phyloP scores from a whole-genome alignment of 768 basidiomycete genomes.

The Gloeostereum incarnatum region DNA sequence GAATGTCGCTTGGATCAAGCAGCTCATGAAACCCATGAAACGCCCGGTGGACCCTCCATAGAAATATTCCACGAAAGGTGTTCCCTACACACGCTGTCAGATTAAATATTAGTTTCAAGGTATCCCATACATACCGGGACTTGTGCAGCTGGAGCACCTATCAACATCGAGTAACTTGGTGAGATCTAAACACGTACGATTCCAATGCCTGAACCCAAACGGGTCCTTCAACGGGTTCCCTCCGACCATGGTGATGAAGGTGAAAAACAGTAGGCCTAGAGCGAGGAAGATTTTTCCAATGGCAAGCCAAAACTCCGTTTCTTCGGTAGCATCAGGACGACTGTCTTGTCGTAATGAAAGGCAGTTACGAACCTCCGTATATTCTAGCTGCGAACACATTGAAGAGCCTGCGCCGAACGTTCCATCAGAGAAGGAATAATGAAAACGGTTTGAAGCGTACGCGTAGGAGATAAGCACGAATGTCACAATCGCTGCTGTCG shows the following conservation, averaged over 20 bases:
- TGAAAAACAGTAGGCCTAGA: conserved; percentile 36
- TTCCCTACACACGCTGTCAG: conserved; percentile 13
- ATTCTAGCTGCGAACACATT: conserved; percentile 39
- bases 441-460: conserved; percentile 16
- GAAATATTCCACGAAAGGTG: conserved; percentile 49
- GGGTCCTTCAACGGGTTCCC: conserved; percentile 44
- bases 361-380: conserved; percentile 40
- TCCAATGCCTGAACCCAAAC: conserved; percentile 44
- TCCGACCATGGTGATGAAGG: conserved; percentile 51
- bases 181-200: conserved; percentile 21
- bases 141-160: conserved; percentile 22
- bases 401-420: conserved; percentile 19
- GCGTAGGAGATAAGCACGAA: conserved; percentile 30
- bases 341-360: no score
- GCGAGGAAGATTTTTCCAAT: conserved; percentile 39
- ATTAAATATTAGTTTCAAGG: neutral
- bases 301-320: conserved; percentile 48
- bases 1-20: conserved; percentile 51
- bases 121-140: conserved; percentile 16
- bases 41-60: conserved; percentile 40
- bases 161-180: neutral
- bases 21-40: conserved; percentile 55
- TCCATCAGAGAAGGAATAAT: neutral
- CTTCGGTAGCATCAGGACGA: no score
- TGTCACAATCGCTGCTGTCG: conserved; percentile 31